Base-by-base conservation (phyloP, 805 yeast genomes). In the Kluyveromyces starmeri region DNA sequence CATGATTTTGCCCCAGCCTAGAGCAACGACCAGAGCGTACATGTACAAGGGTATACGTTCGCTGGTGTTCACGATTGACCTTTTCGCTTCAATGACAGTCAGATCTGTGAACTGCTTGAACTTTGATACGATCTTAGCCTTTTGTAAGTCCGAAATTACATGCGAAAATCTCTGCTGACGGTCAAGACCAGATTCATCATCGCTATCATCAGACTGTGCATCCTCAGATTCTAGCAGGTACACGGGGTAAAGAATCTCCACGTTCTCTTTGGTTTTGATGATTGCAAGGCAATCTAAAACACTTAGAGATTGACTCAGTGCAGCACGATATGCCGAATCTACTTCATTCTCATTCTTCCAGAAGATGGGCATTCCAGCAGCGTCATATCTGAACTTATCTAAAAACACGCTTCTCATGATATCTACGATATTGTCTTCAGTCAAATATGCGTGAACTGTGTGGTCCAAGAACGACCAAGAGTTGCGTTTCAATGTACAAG, bases 1-100 rank as follows among this genome's bases (percentile, higher is more conserved):
- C 81, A 86, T 72, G 45, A 92, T 79, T 65, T 92, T 96, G 57
- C 88, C 88, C 96, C 96, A 92, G 7, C 98, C 98, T 15, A 92
- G 64, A 3, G 83, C 75, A 2, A 81, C 56, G 16, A 92, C 62
- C 10, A 89, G 51, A 8, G 75, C 61, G 60, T 84, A 86, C 38
- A 92, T 74, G 65, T 80, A 92, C 44, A 76, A 65, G 4, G 98
- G 98, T 38, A 92, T 80, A 39, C 79, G 77, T 1, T 95, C 75
- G 9, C 76, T 71, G 31, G 80, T 78, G 42, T 78, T 80, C 30
- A 86, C 70, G 35, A 83, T 76, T 3, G 95, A 82, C 44, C 96
- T 73, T 57, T 83, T 88, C 13, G 96, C 86, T 50, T 88, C 96
- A 31, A 89, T 65, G 41, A 75, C 88, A 28, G 78, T 68, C 7